Conservation (phyloP, 108 stramenopile species). For the Craspedostauros australis region DNA sequence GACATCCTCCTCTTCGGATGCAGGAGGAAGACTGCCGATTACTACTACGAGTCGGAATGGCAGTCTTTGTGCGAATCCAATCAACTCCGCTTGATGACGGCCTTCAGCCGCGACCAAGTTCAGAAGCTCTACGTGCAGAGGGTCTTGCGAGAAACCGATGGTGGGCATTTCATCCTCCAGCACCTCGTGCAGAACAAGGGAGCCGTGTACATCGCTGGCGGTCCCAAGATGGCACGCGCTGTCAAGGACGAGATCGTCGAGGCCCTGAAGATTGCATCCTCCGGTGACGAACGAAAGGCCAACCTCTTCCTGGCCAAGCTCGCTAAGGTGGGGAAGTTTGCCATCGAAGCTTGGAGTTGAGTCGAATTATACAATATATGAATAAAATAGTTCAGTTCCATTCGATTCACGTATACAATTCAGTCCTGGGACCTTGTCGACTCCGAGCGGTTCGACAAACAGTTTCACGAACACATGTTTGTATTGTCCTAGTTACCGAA, state of each 20-base stretch:
- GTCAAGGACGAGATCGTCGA: conserved; percentile 74
- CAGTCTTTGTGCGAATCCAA: conserved; percentile 10
- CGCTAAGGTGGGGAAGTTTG: conserved; percentile 38
- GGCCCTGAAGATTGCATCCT: conserved; percentile 24
- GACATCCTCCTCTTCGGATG: conserved; percentile 78
- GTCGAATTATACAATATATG: neutral
- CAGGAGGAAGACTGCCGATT: conserved; percentile 55
- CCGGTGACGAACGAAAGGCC: conserved; percentile 20
- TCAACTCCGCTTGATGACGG: conserved; percentile 41
- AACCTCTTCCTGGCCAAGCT: conserved; percentile 18
- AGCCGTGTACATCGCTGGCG: conserved; percentile 77
- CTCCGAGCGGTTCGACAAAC: no score
- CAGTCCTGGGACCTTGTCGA: no score
- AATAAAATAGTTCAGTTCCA: no score
- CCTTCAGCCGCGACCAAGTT: conserved; percentile 71
- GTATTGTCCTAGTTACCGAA: no score
- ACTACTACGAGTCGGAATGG: conserved; percentile 76
- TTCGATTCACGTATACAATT: no score
- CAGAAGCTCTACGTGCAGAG: conserved; percentile 78
- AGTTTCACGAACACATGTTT: no score
- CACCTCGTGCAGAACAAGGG: conserved; percentile 57
- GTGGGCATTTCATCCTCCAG: conserved; percentile 36
- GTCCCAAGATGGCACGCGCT: conserved; percentile 74
- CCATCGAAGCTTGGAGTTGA: conserved; percentile 78
- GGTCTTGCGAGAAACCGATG: conserved; percentile 51